Evolutionary conservation across 129 eudicot species (phyloP), one percentile per base, ranked within the genome.

Genomic region (Lactuca sativa): DNA sequence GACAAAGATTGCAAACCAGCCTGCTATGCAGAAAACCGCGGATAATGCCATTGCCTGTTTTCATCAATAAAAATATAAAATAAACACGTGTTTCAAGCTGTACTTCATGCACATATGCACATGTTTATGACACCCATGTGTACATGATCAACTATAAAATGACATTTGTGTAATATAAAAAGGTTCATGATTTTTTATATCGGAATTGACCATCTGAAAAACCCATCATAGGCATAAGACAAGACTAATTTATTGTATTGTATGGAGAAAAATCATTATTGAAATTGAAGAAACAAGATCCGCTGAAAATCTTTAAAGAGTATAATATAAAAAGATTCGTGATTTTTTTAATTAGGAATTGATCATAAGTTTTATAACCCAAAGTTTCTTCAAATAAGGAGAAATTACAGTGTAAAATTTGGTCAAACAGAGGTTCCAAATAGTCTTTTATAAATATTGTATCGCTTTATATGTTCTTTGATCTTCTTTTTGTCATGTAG

Each of bases 1-100:
- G 33, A 82, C 84, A 74, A 75, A 88, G 71, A 91, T 86, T 40
- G 95, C 89, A 55, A 88, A 78, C 97, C 97, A 91, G 64, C 97
- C 97, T 31, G 80, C 72, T 58, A 91, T 88, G 78, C 97, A 88
- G 85, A 81, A 88, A 38, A 64, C 82, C 55, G 92, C 85, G 66
- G 97, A 91, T 75, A 88, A 52, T 71, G 92, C 82, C 97, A 91
- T 91, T 53, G 97, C 95, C 97, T 91, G 74, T 81, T 56, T 69
- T 74, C 62, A 68, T 66, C 38, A 78, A 34, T 49, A 61, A 2
- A 25, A 25, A 25, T 25, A 25, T 25, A 25, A 25, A 25, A 67
- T 47, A 36, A 36, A 74, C 8, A 66, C 47, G 9, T 34, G 43
- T 62, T 21, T 31, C 11, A 62, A 33, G 30, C 30, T 47, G 64